phyloP scores from a whole-genome alignment of 805 yeast genomes.

The Saccharomycopsis fodiens region DNA sequence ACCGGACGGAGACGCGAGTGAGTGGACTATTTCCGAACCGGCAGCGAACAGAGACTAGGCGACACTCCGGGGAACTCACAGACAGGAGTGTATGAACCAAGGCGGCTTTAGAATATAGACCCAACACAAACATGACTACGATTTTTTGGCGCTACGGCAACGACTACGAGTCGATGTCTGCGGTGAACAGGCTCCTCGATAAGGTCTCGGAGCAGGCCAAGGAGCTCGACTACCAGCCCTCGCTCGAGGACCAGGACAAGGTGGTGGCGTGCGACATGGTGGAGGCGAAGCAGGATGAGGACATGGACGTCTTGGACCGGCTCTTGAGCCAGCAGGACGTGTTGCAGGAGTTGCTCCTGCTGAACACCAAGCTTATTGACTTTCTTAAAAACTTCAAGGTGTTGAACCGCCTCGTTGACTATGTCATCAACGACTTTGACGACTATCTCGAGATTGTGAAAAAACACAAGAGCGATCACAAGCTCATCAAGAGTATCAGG shows the following conservation, averaged over 20 bases:
- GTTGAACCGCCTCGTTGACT: slow-evolving; percentile 54
- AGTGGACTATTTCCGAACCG: not conserved
- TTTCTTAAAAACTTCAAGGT: slow-evolving; percentile 74
- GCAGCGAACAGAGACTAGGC: too few relatives aligned
- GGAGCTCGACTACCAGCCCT: slow-evolving; percentile 29
- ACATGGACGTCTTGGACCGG: slow-evolving; percentile 37
- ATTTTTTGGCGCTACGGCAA: slow-evolving; percentile 58
- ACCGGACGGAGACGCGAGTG: not conserved
- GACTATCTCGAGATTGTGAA: slow-evolving; percentile 23
- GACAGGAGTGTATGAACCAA: too few relatives aligned
- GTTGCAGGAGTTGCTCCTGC: slow-evolving; percentile 62
- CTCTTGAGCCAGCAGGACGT: slow-evolving; percentile 70
- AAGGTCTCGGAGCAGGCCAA: slow-evolving; percentile 24
- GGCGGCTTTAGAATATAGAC: too few relatives aligned
- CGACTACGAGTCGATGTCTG: slow-evolving; percentile 47
- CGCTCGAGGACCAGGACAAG: slow-evolving; percentile 32
- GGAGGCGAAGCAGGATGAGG: slow-evolving; percentile 21
- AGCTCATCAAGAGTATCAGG: not conserved
- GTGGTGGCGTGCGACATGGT: slow-evolving; percentile 28
- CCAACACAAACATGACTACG: slow-evolving; percentile 35
- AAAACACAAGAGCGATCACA: not conserved
- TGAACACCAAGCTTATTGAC: slow-evolving; percentile 70
- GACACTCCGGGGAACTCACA: too few relatives aligned
- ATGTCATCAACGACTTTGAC: slow-evolving; percentile 42
- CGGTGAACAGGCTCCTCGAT: slow-evolving; percentile 41